Conservation (phyloP, 2,329 filamentous ascomycete species). For the Fusarium fracticaudum region DNA sequence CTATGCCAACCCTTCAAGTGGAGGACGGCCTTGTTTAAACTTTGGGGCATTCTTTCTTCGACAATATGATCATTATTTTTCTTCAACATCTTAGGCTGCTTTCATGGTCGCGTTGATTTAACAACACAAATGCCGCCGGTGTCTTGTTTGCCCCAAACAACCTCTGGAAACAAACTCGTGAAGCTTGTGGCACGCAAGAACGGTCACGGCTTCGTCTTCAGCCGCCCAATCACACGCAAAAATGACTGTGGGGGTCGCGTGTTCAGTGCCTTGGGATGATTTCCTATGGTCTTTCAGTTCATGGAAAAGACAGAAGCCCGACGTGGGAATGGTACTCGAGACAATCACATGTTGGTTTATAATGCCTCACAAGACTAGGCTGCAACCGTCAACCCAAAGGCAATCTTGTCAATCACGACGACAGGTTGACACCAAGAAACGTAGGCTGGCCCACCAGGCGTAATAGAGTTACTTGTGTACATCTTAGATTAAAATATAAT, state of each 20-base stretch:
- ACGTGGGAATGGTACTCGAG: fast-evolving
- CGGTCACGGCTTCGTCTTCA: background rate
- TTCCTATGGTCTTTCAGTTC: background rate
- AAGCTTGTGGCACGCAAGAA: background rate
- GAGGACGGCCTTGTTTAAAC: background rate
- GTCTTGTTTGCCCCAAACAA: background rate
- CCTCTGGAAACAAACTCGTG: background rate
- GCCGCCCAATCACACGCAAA: background rate
- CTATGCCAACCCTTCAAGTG: background rate
- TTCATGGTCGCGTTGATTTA: background rate
- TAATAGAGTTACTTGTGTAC: background rate
- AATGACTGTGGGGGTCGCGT: fast-evolving
- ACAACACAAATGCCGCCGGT: fast-evolving
- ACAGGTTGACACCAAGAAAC: background rate
- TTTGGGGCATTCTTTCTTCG: background rate
- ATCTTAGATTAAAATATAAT: fast-evolving
- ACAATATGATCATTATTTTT: background rate
- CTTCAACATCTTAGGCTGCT: background rate
- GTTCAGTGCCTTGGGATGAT: fast-evolving
- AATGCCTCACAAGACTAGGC: background rate
- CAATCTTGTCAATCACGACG: background rate
- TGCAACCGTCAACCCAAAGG: background rate
- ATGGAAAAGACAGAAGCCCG: background rate
- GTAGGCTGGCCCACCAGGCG: background rate
- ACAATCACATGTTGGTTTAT: background rate